Evolutionary conservation across 805 yeast genomes (phyloP), one percentile per base, ranked within the genome.

Genomic region (Ogataea naganishii): DNA sequence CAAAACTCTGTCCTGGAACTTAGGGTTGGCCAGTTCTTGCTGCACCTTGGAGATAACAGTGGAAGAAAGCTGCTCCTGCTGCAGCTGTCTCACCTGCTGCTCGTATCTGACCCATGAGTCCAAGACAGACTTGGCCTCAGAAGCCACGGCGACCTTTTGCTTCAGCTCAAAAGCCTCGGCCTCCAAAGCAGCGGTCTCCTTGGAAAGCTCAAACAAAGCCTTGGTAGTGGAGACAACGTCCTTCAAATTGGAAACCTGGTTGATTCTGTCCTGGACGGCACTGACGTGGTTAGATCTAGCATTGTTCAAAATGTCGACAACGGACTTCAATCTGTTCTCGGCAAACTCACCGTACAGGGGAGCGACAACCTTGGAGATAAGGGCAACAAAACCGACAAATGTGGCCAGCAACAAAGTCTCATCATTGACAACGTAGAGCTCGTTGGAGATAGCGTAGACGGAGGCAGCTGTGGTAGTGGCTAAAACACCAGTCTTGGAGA

Each of bases 71-170:
- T 84, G 95, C 63, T 78, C 73, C 72, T 92, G 98, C 72, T 92
- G 95, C 56, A 76, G 66, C 70, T 85, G 95, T 70, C 96, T 89
- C 46, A 88, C 92, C 58, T 85, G 86, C 46, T 84, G 80, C 72
- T 92, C 98, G 64, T 82, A 83, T 75, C 97, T 84, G 50, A 88
- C 96, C 98, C 98, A 92, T 11, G 97, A 85, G 66, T 92, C 98
- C 57, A 92, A 76, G 38, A 89, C 95, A 35, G 92, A 66, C 69
- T 82, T 86, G 53, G 97, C 97, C 71, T 86, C 95, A 40, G 67
- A 49, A 35, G 94, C 89, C 45, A 86, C 73, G 40, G 78, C 86
- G 44, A 84, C 86, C 56, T 78, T 64, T 72, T 92, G 98, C 70
- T 86, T 81, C 60, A 84, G 75, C 67, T 83, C 94, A 54, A 88